Evolutionary conservation across 2,329 filamentous ascomycete species (phyloP), one percentile per base, ranked within the genome.

Genomic region (Talaromyces islandicus): DNA sequence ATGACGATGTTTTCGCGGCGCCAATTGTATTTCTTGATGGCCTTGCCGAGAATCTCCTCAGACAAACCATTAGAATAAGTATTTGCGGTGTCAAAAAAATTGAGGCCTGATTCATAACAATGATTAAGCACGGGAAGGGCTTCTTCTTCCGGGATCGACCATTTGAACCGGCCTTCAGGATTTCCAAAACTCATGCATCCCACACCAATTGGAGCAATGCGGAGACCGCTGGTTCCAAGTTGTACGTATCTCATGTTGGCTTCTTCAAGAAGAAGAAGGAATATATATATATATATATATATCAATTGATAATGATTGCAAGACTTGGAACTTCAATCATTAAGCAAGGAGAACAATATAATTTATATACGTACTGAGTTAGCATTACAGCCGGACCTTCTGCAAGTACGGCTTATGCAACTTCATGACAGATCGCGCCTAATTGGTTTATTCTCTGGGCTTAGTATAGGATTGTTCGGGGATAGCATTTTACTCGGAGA

Each of bases 21-120:
- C 51, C 86, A 80, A 35, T 79, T 73, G 71, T 81, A 85, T 63
- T 85, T 80, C 68, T 85, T 83, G 68, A 88, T 81, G 0, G 84
- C 83, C 65, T 84, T 85, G 60, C 80, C 82, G 3, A 72, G 66
- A 27, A 86, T 80, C 53, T 76, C 72, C 67, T 86, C 83, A 2
- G 79, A 83, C 0, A 72, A 71, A 19, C 84, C 84, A 60, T 84
- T 84, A 57, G 80, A 83, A 71, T 86, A 87, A 2, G 68, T 77
- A 61, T 83, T 70, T 32, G 69, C 69, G 1, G 73, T 75, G 57
- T 75, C 71, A 14, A 53, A 53, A 12, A 53, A 53, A 12, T 53
- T 53, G 2, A 53, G 11, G 2, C 51, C 51, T 27, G 51, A 53
- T 24, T 19, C 12, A 14, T 53, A 53, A 11, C 51, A 32, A 19